Evolutionary conservation across 495 filamentous ascomycete genomes (phyloP), one percentile per base, ranked within the genome.

Genomic region (Podospora tetraspora): DNA sequence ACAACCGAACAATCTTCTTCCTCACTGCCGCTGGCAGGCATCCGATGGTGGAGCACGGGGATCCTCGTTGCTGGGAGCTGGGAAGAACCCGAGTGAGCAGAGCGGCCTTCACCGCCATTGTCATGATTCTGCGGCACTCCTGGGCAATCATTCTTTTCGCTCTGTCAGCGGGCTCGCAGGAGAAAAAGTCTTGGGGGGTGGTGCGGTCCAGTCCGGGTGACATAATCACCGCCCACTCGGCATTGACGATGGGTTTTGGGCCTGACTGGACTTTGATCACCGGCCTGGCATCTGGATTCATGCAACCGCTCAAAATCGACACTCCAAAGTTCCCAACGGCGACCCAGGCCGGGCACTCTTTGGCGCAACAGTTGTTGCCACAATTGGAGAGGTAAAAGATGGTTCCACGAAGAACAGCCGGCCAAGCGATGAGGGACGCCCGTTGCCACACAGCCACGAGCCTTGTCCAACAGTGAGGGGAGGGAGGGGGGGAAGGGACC

Each of bases 361-460:
- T 27, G 27, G 43, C 7, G 43, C 43, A 52, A 52, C 43, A 19
- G 43, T 2, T 52, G 16, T 52, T 52, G 37, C 43, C 43, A n/a
- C 43, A 52, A 2, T 52, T n/a, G 43, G 12, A 52, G 43, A 52
- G 43, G 16, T n/a, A 52, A 19, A 52, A 52, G 43, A 52, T 3
- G 43, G 43, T n/a, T 8, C 43, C 43, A 52, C 43, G 16, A n/a
- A 52, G 7, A 10, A 34, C 32, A 3, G 43, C 43, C 43, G 12
- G 29, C 29, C 34, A 43, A 7, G 29, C 29, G 29, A 34, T 12
- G 11, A 34, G 57, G 29, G 12, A 9, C 57, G 29, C 59, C 22
- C 59, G n/a, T 66, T 34, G 65, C 65, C 65, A 66, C 65, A 61
- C 65, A 66, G 65, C 65, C 65, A 61, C 64, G 23, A 66, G 65